Evolutionary conservation across 2,329 filamentous ascomycete species (phyloP), one percentile per base, ranked within the genome.

Genomic region (Botryosphaeria agaves): DNA sequence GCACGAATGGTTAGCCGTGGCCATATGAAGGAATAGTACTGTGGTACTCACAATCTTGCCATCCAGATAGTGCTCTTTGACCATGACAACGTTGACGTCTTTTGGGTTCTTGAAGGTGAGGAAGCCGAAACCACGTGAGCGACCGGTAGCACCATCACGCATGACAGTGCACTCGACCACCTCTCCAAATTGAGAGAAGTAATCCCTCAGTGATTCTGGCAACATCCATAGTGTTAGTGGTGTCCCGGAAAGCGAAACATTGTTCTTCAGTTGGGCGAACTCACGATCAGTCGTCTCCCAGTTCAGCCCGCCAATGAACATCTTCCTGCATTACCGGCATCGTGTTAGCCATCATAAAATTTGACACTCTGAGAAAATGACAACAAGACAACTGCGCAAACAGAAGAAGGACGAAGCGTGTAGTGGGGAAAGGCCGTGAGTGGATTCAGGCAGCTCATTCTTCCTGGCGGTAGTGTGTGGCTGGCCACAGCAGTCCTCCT

Each of bases 111-210:
- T 91, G 65, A 98, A 98, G 0, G 89, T 98, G 37, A 98, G 65
- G 58, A 98, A 98, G 18, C 89, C 89, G 45, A 98, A 98, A 15
- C 89, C 89, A 56, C 89, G 74, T 18, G 89, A 95, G 38, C 89
- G 76, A 26, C 89, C 89, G 7, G 84, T 92, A 29, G 81, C 79
- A 37, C 84, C 85, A 56, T 98, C 89, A 40, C 89, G 73, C 89
- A 98, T 98, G n/a, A 98, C 89, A 11, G 89, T 98, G 53, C 89
- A 95, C 60, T 98, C 89, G 18, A 87, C 70, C 26, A 98, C 89
- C 52, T 98, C 89, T 36, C 89, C 89, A 51, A 93, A 98, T 45
- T 95, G 84, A 8, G 87, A 85, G 53, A 98, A 98, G 53, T 98
- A 98, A 40, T 94, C 81, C 42, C 84, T 81, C 17, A 98, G 69